Evolutionary conservation across 2,329 filamentous ascomycete genomes (phyloP).

Genomic region (Clonostachys chloroleuca): DNA sequence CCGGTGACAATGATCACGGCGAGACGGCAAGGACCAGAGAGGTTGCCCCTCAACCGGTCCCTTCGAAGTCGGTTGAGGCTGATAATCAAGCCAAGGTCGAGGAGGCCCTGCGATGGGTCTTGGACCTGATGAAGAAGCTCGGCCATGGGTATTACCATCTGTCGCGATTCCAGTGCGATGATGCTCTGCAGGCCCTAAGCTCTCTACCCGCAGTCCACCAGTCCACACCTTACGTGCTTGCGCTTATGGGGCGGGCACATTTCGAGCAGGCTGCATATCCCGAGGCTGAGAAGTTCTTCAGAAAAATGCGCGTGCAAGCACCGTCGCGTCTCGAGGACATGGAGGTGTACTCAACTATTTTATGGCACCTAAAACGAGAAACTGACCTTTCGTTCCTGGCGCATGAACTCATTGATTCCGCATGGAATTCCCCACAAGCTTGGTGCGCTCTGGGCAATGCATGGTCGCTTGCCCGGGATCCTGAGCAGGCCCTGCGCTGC

Average conservation of each 20-base stretch:
- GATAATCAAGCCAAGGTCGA: constrained; percentile 51
- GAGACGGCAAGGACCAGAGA: constrained; percentile 46
- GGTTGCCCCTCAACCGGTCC: constrained; percentile 4
- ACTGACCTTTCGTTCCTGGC: constrained; percentile 88
- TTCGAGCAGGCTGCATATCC: constrained; percentile 86
- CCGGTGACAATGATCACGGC: constrained; percentile 64
- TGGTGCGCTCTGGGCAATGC: constrained; percentile 97
- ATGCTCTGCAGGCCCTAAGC: constrained; percentile 71
- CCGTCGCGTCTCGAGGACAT: constrained; percentile 88
- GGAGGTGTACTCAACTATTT: constrained; percentile 96
- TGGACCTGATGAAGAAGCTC: constrained; percentile 79
- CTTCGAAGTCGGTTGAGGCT: constrained; percentile 5
- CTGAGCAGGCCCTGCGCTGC: constrained; percentile 89
- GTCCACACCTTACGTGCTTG: constrained; percentile 89
- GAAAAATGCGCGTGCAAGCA: constrained; percentile 70
- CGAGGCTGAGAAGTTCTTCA: constrained; percentile 84
- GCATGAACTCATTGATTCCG: constrained; percentile 81
- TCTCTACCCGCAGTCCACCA: constrained; percentile 70
- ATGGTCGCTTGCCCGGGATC: constrained; percentile 86
- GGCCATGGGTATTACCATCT: constrained; percentile 76
- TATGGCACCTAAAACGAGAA: constrained; percentile 96
- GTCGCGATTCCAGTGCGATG: constrained; percentile 72
- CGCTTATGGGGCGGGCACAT: constrained; percentile 84
- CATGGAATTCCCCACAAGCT: constrained; percentile 86
- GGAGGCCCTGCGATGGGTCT: constrained; percentile 70